Base-by-base conservation (phyloP, 2,329 filamentous ascomycete species). In the Apiospora hydei region DNA sequence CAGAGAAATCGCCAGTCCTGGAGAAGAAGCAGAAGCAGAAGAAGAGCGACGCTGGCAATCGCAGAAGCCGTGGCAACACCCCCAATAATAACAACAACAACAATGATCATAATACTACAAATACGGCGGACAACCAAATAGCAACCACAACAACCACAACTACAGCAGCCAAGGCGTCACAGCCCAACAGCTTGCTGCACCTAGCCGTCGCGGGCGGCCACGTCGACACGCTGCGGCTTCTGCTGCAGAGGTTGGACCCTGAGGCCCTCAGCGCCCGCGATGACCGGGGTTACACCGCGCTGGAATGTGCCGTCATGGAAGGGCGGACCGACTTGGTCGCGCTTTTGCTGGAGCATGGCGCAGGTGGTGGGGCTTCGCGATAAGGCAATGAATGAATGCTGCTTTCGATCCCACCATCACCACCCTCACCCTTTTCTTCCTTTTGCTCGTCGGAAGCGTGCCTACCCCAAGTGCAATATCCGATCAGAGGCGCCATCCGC, bases 321-420 rank as follows among this genome's bases (percentile, higher is more conserved):
- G 80, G 79, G 13, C 77, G 79, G 43, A 78, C 78, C 16, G 80
- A 81, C 70, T 79, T 81, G 77, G 80, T 78, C 7, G 76, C 77
- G 26, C 73, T 80, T 71, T 76, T 81, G 6, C 75, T 81, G 26
- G 79, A 80, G 72, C 76, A 75, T 53, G 80, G 80, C 11, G 80
- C 79, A 30, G 71, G 69, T n/a, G 49, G 30, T 41, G 34, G 46
- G 46, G 21, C 21, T 1, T 24, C 11, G 21, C 57, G 57, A 64
- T 64, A 64, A 41, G 34, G 26, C 30, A 34, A 18, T 61, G 14
- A n/a, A n/a, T n/a, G n/a, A n/a, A n/a, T n/a, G n/a, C n/a, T n/a
- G n/a, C n/a, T 3, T n/a, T 21, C 18, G 18, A 10, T 18, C 18
- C 53, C 53, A 53, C 51, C 24, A 7, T 14, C 24, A 16, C n/a